Conservation (phyloP, 2,329 filamentous ascomycete species). For the Fusarium zealandicum region DNA sequence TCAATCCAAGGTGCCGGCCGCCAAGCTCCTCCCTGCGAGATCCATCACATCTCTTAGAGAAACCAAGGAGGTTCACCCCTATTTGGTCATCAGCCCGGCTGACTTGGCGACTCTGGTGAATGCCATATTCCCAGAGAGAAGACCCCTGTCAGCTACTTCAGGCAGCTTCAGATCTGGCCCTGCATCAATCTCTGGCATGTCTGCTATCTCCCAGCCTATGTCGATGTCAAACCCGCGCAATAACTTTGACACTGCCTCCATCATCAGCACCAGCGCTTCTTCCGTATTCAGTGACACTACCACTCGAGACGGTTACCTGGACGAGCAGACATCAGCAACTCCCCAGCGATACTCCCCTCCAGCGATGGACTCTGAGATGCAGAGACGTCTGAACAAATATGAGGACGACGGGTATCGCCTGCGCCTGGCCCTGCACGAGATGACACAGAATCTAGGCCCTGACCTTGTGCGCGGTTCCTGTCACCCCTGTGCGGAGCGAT, state of each 20-base stretch:
- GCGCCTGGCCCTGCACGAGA: conserved; percentile 72
- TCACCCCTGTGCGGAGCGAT: conserved; percentile 82
- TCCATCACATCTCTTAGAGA: conserved; percentile 76
- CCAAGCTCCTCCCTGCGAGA: conserved; percentile 73
- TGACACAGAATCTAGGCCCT: conserved; percentile 69
- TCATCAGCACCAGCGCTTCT: conserved; percentile 75
- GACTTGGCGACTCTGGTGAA: conserved; percentile 84
- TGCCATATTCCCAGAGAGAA: conserved; percentile 79
- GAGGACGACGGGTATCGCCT: conserved; percentile 72
- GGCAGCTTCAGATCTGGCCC: conserved; percentile 70
- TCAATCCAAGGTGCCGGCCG: conserved; percentile 55
- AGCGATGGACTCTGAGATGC: conserved; percentile 53
- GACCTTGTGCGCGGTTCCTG: conserved; percentile 72
- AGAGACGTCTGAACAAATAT: conserved; percentile 58
- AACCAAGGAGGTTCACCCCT: conserved; percentile 80
- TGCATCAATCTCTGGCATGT: conserved; percentile 73
- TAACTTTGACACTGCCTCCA: conserved; percentile 71
- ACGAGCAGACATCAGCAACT: conserved; percentile 59
- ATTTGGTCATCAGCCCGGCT: conserved; percentile 78
- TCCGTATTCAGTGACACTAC: conserved; percentile 77
- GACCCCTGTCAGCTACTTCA: conserved; percentile 68
- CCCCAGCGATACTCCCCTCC: conserved; percentile 64
- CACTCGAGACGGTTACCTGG: conserved; percentile 68
- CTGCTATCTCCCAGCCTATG: conserved; percentile 70
- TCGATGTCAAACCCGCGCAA: conserved; percentile 65